Evolutionary conservation across 208 protist species (phyloP), one percentile per base, ranked within the genome.

Genomic region (Wallacemonas sp.): DNA sequence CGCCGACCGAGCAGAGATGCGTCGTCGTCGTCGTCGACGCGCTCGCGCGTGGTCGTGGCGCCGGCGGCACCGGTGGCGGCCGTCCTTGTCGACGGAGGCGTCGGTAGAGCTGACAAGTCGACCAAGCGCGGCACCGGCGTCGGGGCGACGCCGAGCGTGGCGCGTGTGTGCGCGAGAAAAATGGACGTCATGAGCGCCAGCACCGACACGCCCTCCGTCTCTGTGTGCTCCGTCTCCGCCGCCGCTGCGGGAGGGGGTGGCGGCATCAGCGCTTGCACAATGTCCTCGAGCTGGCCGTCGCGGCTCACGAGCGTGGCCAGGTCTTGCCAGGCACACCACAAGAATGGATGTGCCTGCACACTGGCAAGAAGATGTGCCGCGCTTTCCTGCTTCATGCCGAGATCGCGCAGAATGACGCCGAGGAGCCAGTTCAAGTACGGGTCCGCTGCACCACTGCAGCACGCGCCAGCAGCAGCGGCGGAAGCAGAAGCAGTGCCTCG

Each of bases 281-380:
- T 72, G 41, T 94, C 89, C 28, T 80, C 79, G 44, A 92, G 79
- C 61, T 94, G 86, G 46, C 70, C 61, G 59, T 95, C 86, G 5
- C 80, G 73, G 32, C 72, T 87, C 22, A 93, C 83, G 7, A 90
- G 75, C 0, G 75, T 81, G 36, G 73, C 50, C 31, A 95, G 74
- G 70, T 95, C 89, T 61, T 90, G 74, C 87, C 89, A 95, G 33
- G 86, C 86, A 64, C 84, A 88, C 76, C 82, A 91, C 69, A 95
- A 70, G 46, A 95, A 65, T 11, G 89, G 89, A 57, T 93, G 81
- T 39, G 68, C 75, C 11, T 69, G 76, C 8, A 91, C 57, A 29
- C 75, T 76, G 12, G 84, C 82, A 11, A 91, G 57, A 23, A 92
- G 72, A 64, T 86, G 87, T 11, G 83, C 76, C 44, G 86, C 86